Percentiles rank a stretch among this genome's conserved stretches.
Conservation (phyloP, 2,329 filamentous ascomycete species). For the Fusarium sp. region DNA sequence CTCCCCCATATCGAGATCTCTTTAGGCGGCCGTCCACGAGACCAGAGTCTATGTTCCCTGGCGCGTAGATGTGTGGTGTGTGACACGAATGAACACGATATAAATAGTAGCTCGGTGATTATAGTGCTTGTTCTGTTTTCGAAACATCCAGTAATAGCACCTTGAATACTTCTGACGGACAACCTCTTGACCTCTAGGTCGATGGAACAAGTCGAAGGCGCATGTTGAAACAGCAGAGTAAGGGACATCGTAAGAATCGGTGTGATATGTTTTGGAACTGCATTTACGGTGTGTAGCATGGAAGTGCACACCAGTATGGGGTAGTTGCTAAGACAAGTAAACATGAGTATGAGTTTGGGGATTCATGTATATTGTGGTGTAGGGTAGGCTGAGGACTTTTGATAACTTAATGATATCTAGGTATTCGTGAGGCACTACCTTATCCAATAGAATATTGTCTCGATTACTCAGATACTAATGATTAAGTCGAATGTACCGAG, state of each 20-base stretch:
- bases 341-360: too few relatives aligned
- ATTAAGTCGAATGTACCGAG: too few relatives aligned
- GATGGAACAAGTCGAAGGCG: conserved; percentile 1
- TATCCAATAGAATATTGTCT: too few relatives aligned
- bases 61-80: conserved; percentile 20
- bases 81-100: background rate
- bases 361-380: background rate
- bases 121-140: background rate
- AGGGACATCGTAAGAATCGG: background rate
- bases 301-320: background rate
- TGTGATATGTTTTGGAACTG: background rate
- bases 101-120: conserved; percentile 1
- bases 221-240: conserved; percentile 28
- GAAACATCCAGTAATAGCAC: background rate
- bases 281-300: background rate
- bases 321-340: background rate
- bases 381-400: background rate
- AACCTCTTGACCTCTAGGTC: background rate
- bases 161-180: background rate
- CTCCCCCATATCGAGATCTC: conserved; percentile 26
- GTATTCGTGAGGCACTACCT: background rate
- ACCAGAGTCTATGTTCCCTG: background rate
- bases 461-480: too few relatives aligned
- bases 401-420: background rate
- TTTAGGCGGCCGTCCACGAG: conserved; percentile 19